phyloP scores from a whole-genome alignment of 176 grass and related monocot species.

The Tillandsia leiboldiana region DNA sequence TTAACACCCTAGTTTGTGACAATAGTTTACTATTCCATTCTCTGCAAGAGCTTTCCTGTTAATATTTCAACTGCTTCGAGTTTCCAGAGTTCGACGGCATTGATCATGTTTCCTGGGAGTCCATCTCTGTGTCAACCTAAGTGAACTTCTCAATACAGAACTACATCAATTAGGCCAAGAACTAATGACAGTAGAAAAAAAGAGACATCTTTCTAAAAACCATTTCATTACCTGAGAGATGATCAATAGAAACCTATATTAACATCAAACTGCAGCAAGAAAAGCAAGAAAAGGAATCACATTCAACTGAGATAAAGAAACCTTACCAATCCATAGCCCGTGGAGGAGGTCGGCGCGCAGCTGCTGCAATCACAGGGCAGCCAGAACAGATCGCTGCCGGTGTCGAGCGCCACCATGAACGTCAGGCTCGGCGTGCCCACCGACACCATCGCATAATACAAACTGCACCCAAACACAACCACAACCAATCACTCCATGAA shows the following conservation, averaged over 20 bases:
- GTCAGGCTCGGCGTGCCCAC: slow-evolving; percentile 64
- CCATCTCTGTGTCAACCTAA: too few relatives aligned
- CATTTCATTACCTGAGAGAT: background rate
- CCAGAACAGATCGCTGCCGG: slow-evolving; percentile 85
- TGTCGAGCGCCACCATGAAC: slow-evolving; percentile 90
- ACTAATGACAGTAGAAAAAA: background rate
- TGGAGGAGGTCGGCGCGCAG: slow-evolving; percentile 32
- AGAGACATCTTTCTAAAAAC: background rate
- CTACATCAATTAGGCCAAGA: background rate
- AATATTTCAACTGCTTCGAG: too few relatives aligned
- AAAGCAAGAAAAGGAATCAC: background rate
- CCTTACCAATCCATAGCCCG: slow-evolving; percentile 36
- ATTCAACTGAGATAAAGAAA: background rate
- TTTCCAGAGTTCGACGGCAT: too few relatives aligned
- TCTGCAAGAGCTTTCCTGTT: too few relatives aligned
- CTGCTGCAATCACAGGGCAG: slow-evolving; percentile 66
- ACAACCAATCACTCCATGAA: background rate
- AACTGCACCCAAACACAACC: slow-evolving; percentile 20
- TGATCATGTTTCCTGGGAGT: too few relatives aligned
- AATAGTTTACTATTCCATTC: too few relatives aligned
- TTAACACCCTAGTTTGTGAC: too few relatives aligned
- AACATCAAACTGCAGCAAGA: background rate
- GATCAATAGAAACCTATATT: background rate
- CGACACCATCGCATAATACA: slow-evolving; percentile 71
- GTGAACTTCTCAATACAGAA: too few relatives aligned